phyloP scores from a whole-genome alignment of 768 basidiomycete genomes.

The Suillus weaverae region DNA sequence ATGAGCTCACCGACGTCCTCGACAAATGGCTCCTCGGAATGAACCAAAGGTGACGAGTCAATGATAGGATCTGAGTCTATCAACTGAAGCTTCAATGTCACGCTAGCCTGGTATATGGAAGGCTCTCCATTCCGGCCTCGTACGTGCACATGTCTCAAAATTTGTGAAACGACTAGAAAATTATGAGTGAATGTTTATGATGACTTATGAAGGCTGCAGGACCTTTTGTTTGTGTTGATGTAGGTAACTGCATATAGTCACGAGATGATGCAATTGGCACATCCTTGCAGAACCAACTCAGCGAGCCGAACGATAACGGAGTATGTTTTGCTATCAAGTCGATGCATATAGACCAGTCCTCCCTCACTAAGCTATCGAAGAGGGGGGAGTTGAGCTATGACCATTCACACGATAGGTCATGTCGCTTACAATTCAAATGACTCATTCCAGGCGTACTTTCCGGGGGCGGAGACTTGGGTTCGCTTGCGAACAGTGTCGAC shows the following conservation, averaged over 20 bases:
- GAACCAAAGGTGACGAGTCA: not conserved
- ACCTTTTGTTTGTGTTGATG: conserved; percentile 1
- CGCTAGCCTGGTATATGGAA: conserved; percentile 5
- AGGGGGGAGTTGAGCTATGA: not conserved
- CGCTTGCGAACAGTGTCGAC: not conserved
- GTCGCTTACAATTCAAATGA: conserved; percentile 1
- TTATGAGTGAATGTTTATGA: not conserved
- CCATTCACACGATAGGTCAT: not conserved
- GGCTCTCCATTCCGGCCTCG: not conserved
- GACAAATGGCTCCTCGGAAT: not conserved
- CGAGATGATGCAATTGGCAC: conserved; percentile 3
- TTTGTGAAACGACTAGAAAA: not conserved
- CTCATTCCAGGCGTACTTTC: conserved; percentile 4
- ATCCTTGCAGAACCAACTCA: conserved; percentile 1
- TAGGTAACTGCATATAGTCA: conserved; percentile 1
- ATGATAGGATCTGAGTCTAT: not conserved
- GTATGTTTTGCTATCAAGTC: not conserved
- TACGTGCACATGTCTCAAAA: not conserved
- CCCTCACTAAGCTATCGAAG: not conserved
- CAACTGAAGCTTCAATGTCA: not conserved
- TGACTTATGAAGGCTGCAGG: not conserved
- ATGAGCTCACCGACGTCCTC: conserved; percentile 4
- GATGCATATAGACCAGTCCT: conserved; percentile 4
- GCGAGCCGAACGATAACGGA: not conserved
- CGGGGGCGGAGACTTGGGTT: not conserved